phyloP scores from a whole-genome alignment of 768 basidiomycete genomes.

The Cubamyces lactineus region DNA sequence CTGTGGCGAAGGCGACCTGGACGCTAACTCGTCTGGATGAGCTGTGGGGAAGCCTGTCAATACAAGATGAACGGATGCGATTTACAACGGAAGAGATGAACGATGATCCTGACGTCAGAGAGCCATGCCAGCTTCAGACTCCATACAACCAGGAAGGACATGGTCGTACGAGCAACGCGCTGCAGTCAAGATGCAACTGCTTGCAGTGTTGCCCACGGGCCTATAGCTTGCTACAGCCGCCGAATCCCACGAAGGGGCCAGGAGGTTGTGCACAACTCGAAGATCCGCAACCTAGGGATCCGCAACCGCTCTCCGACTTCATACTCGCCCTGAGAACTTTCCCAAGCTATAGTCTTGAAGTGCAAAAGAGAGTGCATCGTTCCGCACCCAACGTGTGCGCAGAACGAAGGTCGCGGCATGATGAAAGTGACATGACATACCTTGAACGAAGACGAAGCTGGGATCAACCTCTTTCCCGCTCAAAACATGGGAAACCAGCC shows the following conservation, averaged over 20 bases:
- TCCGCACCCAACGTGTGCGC: neutral
- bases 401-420: neutral
- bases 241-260: conserved; percentile 4
- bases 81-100: neutral
- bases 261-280: neutral
- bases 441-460: conserved; percentile 74
- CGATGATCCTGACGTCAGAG: conserved; percentile 10
- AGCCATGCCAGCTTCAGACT: neutral
- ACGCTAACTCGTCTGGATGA: conserved; percentile 12
- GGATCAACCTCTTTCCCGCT: conserved; percentile 66
- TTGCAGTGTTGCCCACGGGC: neutral
- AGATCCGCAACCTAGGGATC: neutral
- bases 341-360: neutral
- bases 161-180: too few relatives aligned
- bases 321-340: neutral
- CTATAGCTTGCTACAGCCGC: neutral
- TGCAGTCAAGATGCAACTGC: neutral
- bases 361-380: neutral
- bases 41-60: conserved; percentile 13
- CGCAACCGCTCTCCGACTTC: neutral
- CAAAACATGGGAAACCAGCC: conserved; percentile 65
- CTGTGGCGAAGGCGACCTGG: conserved; percentile 12
- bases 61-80: neutral
- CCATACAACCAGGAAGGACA: neutral
- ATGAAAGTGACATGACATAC: conserved; percentile 42